Conservation (phyloP, 805 yeast genomes). For the Metschnikowia anglica region DNA sequence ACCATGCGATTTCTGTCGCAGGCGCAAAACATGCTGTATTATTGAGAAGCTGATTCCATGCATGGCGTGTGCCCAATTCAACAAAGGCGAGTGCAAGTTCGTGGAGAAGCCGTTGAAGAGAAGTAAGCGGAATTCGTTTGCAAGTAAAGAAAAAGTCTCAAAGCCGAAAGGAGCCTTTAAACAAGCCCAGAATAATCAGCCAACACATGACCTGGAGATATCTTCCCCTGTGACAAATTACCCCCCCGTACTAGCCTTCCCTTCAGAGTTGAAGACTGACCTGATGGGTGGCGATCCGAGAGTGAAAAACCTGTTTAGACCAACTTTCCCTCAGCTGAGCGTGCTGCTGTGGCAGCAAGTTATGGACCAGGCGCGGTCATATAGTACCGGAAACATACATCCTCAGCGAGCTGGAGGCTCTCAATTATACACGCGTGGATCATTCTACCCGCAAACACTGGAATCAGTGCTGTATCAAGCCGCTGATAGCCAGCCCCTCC, state of each 20-base stretch:
- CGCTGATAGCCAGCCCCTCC: conserved; percentile 2
- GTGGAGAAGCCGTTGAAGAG: conserved; percentile 59
- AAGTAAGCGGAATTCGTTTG: conserved; percentile 29
- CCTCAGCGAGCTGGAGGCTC: background rate
- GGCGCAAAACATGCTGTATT: conserved; percentile 36
- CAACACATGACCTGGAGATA: background rate
- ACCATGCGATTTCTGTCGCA: conserved; percentile 38
- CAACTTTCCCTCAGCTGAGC: background rate
- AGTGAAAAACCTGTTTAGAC: background rate
- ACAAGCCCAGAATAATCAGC: background rate
- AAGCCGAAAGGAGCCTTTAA: background rate
- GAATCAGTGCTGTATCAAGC: background rate
- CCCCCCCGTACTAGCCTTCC: conserved; percentile 2
- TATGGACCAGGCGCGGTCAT: conserved; percentile 8
- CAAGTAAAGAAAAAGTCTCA: background rate
- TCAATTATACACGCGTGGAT: background rate
- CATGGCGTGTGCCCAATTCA: conserved; percentile 30
- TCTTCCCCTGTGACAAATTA: background rate
- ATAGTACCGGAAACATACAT: conserved; percentile 6
- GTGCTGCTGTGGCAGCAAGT: conserved; percentile 10
- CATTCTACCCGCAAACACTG: background rate
- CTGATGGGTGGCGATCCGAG: background rate
- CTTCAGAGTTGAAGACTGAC: conserved; percentile 1
- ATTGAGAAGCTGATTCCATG: conserved; percentile 33
- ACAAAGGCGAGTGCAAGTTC: conserved; percentile 31